phyloP scores from a whole-genome alignment of 805 yeast genomes.

The Candida corydali region DNA sequence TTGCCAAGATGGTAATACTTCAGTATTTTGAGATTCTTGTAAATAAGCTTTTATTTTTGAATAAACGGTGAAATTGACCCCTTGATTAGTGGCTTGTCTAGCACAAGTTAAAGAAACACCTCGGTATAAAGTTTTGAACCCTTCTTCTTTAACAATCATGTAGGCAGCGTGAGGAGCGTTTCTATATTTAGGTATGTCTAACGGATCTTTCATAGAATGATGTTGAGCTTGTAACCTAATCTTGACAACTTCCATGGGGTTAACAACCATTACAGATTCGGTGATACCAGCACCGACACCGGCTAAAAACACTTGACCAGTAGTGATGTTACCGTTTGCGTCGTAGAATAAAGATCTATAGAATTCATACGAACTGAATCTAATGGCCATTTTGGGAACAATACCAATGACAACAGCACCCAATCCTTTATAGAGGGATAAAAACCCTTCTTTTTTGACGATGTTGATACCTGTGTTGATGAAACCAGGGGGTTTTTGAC shows the following conservation, averaged over 20 bases:
- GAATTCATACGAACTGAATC: conserved; percentile 91
- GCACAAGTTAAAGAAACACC: conserved; percentile 96
- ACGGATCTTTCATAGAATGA: conserved; percentile 82
- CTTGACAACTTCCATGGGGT: conserved; percentile 97
- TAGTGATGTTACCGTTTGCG: conserved; percentile 61
- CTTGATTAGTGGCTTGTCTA: conserved; percentile 97
- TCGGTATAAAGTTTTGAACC: conserved; percentile 80
- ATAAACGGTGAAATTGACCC: conserved; percentile 95
- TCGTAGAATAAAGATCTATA: conserved; percentile 68
- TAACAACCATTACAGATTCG: conserved; percentile 91
- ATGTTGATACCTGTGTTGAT: conserved; percentile 75
- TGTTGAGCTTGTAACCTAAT: conserved; percentile 95
- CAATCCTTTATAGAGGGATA: conserved; percentile 89
- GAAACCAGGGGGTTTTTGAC: conserved; percentile 84
- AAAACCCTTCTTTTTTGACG: conserved; percentile 72
- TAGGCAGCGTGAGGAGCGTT: conserved; percentile 90
- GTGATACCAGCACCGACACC: conserved; percentile 98
- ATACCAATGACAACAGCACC: conserved; percentile 98
- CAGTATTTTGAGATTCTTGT: conserved; percentile 55
- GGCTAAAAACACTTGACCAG: conserved; percentile 76
- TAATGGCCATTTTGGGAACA: conserved; percentile 96
- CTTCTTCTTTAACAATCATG: conserved; percentile 85
- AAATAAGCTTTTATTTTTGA: conserved; percentile 74
- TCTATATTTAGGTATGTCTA: conserved; percentile 77
- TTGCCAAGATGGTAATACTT: conserved; percentile 84